phyloP scores from a whole-genome alignment of 495 filamentous ascomycete genomes.

The Annulohypoxylon nitens region DNA sequence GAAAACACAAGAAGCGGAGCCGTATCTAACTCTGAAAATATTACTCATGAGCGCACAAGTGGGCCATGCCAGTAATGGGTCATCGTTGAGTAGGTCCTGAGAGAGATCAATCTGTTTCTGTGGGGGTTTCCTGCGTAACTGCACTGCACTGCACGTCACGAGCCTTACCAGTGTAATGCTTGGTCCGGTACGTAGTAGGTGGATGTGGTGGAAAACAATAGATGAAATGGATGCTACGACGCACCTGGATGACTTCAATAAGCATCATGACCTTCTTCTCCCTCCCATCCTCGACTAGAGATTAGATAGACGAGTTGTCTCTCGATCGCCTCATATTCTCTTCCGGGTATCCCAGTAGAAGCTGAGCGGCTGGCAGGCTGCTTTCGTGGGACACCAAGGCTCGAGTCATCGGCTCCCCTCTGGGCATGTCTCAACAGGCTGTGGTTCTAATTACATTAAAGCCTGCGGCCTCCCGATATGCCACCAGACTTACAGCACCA shows the following conservation, averaged over 20 bases:
- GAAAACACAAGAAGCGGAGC: slow-evolving; percentile 51
- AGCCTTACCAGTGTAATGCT: slow-evolving; percentile 8
- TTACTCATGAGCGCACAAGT: slow-evolving; percentile 20
- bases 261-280: slow-evolving; percentile 2
- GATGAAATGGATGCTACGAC: neutral
- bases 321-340: slow-evolving; percentile 11
- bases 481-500: slow-evolving; percentile 39
- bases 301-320: slow-evolving; percentile 5
- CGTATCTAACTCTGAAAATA: slow-evolving; percentile 40
- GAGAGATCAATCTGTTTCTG: slow-evolving; percentile 21
- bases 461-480: slow-evolving; percentile 46
- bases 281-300: slow-evolving; percentile 8
- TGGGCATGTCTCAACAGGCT: slow-evolving; percentile 41
- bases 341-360: slow-evolving; percentile 19
- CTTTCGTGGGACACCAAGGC: slow-evolving; percentile 44
- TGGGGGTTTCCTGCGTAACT: slow-evolving; percentile 25
- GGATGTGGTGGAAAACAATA: slow-evolving; percentile 13
- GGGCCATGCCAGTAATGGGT: slow-evolving; percentile 7
- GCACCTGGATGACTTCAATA: slow-evolving; percentile 26
- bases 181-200: slow-evolving; percentile 14
- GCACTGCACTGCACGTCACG: slow-evolving; percentile 17
- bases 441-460: slow-evolving; percentile 46
- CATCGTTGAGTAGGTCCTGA: slow-evolving; percentile 3
- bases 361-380: slow-evolving; percentile 35
- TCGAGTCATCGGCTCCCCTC: slow-evolving; percentile 51